Evolutionary conservation across 176 grass and related monocot species (phyloP).

Genomic region (Cocos nucifera): DNA sequence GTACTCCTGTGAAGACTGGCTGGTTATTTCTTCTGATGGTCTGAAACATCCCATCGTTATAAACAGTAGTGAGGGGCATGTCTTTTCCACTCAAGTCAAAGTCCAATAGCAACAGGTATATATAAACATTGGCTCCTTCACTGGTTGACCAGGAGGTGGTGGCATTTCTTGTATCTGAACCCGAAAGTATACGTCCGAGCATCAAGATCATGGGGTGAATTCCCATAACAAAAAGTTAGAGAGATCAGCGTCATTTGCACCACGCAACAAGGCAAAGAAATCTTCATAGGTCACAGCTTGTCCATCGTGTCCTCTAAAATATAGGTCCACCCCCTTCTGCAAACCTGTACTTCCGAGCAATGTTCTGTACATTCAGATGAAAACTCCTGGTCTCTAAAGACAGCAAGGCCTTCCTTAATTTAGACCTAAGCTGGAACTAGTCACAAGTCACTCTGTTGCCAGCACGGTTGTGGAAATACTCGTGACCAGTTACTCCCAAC

Average conservation of each 20-base stretch:
- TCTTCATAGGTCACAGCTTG: conserved; percentile 63
- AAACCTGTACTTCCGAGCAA: neutral
- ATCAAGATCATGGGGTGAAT: conserved; percentile 62
- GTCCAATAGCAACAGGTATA: conserved; percentile 54
- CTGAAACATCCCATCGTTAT: conserved; percentile 48
- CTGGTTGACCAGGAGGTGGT: conserved; percentile 60
- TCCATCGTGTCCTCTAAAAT: neutral
- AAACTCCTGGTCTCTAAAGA: conserved; percentile 93
- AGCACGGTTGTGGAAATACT: conserved; percentile 99
- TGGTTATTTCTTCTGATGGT: conserved; percentile 11
- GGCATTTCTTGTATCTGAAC: conserved; percentile 86
- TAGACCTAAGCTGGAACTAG: conserved; percentile 93
- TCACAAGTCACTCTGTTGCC: conserved; percentile 98
- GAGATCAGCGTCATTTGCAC: conserved; percentile 80
- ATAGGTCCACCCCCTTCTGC: conserved; percentile 51
- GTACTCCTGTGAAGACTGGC: conserved; percentile 20
- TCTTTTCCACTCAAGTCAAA: conserved; percentile 82
- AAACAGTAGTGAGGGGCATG: conserved; percentile 65
- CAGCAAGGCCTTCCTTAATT: conserved; percentile 76
- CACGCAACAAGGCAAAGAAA: conserved; percentile 84
- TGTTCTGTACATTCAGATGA: conserved; percentile 48
- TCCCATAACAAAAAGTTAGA: conserved; percentile 89
- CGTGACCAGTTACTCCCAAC: conserved; percentile 89
- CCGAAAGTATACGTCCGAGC: conserved; percentile 62
- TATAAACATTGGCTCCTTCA: conserved; percentile 89